phyloP scores from a whole-genome alignment of 805 yeast genomes.

The Pichia phayaonensis region DNA sequence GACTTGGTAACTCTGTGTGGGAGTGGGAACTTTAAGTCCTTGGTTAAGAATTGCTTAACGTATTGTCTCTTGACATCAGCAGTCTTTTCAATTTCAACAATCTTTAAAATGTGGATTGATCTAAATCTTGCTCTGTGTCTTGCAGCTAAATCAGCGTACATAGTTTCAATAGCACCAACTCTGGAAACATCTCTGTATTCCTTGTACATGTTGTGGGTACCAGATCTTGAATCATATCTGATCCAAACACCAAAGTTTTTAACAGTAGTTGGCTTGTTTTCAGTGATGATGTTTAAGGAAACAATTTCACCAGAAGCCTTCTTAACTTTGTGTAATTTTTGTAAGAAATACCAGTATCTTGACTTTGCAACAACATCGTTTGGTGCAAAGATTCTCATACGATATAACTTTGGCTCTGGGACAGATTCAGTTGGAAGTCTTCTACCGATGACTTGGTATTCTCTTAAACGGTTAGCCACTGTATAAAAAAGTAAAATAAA shows the following conservation, averaged over 20 bases:
- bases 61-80: conserved; percentile 99
- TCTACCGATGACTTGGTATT: conserved; percentile 99
- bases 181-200: conserved; percentile 99
- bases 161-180: conserved; percentile 96
- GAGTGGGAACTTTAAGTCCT: conserved; percentile 98
- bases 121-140: conserved; percentile 99
- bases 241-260: conserved; percentile 99
- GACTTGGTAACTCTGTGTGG: conserved; percentile 98
- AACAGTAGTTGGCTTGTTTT: conserved; percentile 97
- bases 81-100: conserved; percentile 95
- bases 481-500: conserved; percentile 1
- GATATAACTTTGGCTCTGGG: conserved; percentile 99
- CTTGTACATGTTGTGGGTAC: conserved; percentile 99
- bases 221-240: conserved; percentile 99
- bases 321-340: conserved; percentile 98
- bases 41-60: conserved; percentile 92
- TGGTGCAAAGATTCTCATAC: conserved; percentile 99
- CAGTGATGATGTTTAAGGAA: conserved; percentile 83
- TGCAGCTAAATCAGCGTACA: conserved; percentile 99
- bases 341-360: conserved; percentile 99
- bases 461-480: conserved; percentile 91
- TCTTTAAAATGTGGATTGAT: conserved; percentile 98
- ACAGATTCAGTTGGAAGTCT: conserved; percentile 98
- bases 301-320: conserved; percentile 99
- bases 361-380: conserved; percentile 99